Evolutionary conservation across 2,329 filamentous ascomycete genomes (phyloP).

Genomic region (Fusarium sp.): DNA sequence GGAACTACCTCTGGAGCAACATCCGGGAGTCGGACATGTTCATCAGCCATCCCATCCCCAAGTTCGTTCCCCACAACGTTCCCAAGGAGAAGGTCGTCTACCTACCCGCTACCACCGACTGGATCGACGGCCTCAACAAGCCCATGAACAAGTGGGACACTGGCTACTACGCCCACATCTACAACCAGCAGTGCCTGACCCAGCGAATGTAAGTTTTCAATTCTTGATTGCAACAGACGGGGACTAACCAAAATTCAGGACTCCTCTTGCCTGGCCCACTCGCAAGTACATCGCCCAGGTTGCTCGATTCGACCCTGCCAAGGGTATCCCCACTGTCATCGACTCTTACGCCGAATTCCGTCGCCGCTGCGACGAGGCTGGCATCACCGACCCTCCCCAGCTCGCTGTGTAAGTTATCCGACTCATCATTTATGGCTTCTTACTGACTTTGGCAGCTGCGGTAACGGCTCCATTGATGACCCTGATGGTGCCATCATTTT

Average conservation of each 20-base stretch:
- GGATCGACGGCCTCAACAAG: constrained; percentile 87
- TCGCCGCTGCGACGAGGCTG: constrained; percentile 66
- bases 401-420: constrained; percentile 70
- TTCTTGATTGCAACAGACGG: not conserved
- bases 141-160: constrained; percentile 76
- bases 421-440: no score
- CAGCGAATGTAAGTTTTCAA: constrained; percentile 64
- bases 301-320: constrained; percentile 85
- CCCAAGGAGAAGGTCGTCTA: constrained; percentile 76
- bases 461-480: constrained; percentile 85
- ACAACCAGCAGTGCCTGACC: constrained; percentile 71
- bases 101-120: constrained; percentile 85
- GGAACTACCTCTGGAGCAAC: constrained; percentile 80
- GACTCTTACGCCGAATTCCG: constrained; percentile 81
- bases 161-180: constrained; percentile 79
- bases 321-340: constrained; percentile 83
- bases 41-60: constrained; percentile 82
- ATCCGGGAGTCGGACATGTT: constrained; percentile 81
- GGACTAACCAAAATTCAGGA: constrained; percentile 41
- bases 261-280: constrained; percentile 68
- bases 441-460: constrained; percentile 59
- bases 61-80: constrained; percentile 79
- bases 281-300: constrained; percentile 83
- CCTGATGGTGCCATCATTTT: constrained; percentile 80
- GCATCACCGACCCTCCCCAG: constrained; percentile 70